phyloP scores from a whole-genome alignment of 1,284 basidiomycete genomes.

The Cerioporus squamosus region DNA sequence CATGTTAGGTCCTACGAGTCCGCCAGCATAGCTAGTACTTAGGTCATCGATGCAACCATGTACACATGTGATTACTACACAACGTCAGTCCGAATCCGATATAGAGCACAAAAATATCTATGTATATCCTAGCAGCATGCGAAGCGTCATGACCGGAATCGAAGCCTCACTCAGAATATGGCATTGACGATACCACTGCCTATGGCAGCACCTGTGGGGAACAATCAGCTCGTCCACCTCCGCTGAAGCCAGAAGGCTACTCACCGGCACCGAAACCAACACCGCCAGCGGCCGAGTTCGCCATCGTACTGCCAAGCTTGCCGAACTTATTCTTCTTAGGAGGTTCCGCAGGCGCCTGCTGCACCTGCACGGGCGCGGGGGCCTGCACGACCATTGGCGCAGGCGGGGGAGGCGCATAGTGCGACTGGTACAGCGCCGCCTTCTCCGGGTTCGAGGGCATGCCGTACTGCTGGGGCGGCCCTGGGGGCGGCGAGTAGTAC shows the following conservation, averaged over 20 bases:
- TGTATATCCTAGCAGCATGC: background rate
- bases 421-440: constrained; percentile 46
- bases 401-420: constrained; percentile 37
- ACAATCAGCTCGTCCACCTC: constrained; percentile 17
- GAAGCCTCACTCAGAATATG: constrained; percentile 43
- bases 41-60: too few relatives aligned
- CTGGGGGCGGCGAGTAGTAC: constrained; percentile 17
- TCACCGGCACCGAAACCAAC: constrained; percentile 70
- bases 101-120: background rate
- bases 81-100: constrained; percentile 4
- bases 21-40: too few relatives aligned
- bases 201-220: constrained; percentile 41
- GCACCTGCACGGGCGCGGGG: constrained; percentile 12
- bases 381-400: background rate
- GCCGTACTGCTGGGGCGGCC: constrained; percentile 17
- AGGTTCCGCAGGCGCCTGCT: constrained; percentile 35
- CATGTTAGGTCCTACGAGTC: too few relatives aligned
- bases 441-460: constrained; percentile 26
- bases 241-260: background rate
- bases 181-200: constrained; percentile 44
- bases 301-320: constrained; percentile 62
- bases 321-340: constrained; percentile 67
- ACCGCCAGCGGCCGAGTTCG: constrained; percentile 70
- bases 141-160: background rate
- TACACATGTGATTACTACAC: constrained; percentile 8